Percentiles rank a stretch among this genome's conserved stretches.
Conservation (phyloP, 768 basidiomycete species). For the Kwoniella mangroviensis region DNA sequence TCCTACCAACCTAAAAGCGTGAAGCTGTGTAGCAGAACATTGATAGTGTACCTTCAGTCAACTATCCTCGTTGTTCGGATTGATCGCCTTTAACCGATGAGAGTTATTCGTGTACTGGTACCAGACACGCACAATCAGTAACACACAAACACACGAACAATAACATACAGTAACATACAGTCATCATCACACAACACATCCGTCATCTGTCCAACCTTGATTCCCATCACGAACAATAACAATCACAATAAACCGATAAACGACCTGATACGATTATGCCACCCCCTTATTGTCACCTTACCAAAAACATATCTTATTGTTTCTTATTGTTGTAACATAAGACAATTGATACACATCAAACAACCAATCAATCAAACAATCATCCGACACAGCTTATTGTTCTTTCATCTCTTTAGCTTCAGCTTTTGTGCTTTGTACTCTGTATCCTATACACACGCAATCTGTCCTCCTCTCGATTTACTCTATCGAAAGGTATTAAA, state of each 20-base stretch:
- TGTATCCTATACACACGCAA: neutral
- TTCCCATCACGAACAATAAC: too few species aligned
- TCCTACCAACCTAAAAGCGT: neutral
- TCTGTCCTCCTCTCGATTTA: neutral
- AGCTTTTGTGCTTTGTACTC: neutral
- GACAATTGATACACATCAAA: too few species aligned
- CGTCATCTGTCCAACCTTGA: too few species aligned
- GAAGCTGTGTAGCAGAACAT: neutral
- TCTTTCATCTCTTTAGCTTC: neutral
- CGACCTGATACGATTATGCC: too few species aligned
- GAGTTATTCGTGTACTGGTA: neutral
- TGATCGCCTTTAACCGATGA: constrained; percentile 13
- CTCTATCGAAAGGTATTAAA: neutral
- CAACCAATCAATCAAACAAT: neutral
- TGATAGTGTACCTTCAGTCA: too few species aligned
- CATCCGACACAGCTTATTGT: neutral
- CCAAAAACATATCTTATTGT: neutral
- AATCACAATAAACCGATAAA: too few species aligned
- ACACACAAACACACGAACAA: constrained; percentile 4
- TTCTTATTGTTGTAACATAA: too few species aligned
- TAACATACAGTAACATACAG: neutral
- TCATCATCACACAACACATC: neutral
- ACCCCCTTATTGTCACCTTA: neutral
- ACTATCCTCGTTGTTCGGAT: neutral
- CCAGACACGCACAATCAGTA: constrained; percentile 8